Percentiles rank a stretch among this genome's conserved stretches.
phyloP scores from a whole-genome alignment of 192 early-diverging fungal species.

The Entomortierella chlamydospora region DNA sequence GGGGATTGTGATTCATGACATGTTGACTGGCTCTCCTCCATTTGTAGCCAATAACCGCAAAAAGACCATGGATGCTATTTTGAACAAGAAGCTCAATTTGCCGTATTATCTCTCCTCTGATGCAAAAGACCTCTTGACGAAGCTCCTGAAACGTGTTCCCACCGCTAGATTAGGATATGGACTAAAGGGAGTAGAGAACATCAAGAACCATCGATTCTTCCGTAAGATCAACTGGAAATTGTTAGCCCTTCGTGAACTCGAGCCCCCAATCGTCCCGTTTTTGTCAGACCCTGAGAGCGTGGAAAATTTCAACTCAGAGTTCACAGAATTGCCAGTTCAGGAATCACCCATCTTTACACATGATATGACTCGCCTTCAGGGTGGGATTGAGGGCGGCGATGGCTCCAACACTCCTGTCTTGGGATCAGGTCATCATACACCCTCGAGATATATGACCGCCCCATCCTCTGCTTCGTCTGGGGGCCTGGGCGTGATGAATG shows the following conservation, averaged over 20 bases:
- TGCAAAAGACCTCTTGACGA: conserved; percentile 82
- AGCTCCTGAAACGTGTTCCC: conserved; percentile 67
- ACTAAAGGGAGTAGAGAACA: conserved; percentile 61
- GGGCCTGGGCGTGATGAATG: conserved; percentile 6
- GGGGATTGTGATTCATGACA: conserved; percentile 91
- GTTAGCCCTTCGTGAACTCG: conserved; percentile 62
- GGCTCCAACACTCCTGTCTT: conserved; percentile 4
- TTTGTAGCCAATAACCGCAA: conserved; percentile 85
- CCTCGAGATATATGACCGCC: conserved; percentile 33
- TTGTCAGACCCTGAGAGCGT: conserved; percentile 72
- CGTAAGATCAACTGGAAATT: conserved; percentile 78
- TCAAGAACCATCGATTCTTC: conserved; percentile 79
- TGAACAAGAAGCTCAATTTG: conserved; percentile 82
- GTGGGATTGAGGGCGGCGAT: background rate
- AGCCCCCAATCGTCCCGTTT: conserved; percentile 78
- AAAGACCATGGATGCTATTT: conserved; percentile 86
- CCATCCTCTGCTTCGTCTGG: conserved; percentile 4
- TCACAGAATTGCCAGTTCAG: conserved; percentile 69
- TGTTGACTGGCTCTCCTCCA: conserved; percentile 87
- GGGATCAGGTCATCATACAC: conserved; percentile 40
- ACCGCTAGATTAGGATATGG: conserved; percentile 62
- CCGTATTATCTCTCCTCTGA: conserved; percentile 85
- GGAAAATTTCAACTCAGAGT: conserved; percentile 84
- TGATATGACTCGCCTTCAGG: background rate
- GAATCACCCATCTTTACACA: conserved; percentile 60